Conservation (phyloP, 306 rosid genomes). For the Rubus idaeus region DNA sequence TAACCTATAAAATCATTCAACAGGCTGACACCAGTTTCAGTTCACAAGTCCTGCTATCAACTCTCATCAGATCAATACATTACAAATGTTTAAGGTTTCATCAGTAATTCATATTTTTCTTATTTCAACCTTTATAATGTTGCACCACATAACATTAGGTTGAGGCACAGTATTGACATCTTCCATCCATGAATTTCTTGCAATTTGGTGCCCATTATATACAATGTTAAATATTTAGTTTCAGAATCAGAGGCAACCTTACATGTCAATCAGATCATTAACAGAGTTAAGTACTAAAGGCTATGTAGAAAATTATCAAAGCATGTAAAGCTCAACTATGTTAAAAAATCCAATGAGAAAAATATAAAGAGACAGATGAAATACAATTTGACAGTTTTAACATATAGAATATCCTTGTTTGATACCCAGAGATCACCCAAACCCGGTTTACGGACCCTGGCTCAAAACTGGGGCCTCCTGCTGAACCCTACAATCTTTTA, state of each 20-base stretch:
- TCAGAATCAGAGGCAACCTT: no score
- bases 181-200: neutral
- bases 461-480: neutral
- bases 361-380: neutral
- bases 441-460: neutral
- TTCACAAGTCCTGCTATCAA: neutral
- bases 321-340: neutral
- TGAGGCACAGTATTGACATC: neutral
- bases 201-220: neutral
- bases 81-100: neutral
- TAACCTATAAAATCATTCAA: neutral
- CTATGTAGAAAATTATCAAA: neutral
- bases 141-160: neutral
- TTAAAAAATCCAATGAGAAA: neutral
- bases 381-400: neutral
- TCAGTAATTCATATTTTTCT: neutral
- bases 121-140: neutral
- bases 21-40: neutral
- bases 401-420: neutral
- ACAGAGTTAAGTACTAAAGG: neutral
- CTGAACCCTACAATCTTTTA: neutral
- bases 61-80: neutral
- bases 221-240: no score
- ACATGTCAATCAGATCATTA: no score
- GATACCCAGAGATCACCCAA: neutral